Evolutionary conservation across 768 basidiomycete species (phyloP), one percentile per base, ranked within the genome.

Genomic region (Butyriboletus loyo): DNA sequence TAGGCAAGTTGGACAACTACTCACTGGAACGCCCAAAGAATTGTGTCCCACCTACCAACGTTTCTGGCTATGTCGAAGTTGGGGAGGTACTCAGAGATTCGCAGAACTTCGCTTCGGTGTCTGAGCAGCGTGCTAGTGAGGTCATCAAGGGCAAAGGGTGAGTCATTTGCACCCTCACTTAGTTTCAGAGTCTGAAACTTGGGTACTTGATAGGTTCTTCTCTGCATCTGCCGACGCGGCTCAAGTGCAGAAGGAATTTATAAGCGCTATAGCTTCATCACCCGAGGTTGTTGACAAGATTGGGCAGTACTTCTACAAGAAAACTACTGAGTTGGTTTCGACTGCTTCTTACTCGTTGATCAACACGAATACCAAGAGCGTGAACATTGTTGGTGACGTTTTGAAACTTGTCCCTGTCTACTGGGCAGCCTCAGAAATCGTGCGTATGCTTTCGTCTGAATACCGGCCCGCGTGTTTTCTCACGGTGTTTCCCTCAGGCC

Each of bases 301-400:
- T 47, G 80, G 78, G 14, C 62, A 74, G 45, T 89, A 77, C 65
- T 92, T 90, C 77, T 81, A 80, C 60, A 73, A 80, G 31, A 83
- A 79, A 52, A 88, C 88, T 28, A 73, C 73, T 25, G 77, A 80
- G 54, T 71, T 88, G 28, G 78, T 92, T 45, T 61, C 69, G 22
- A 60, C 66, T 22, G 69, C 79, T 53, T 83, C 87, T 4, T 87
- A 73, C 66, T 61, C 75, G 3, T 64, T 84, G n/a, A 77, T 85
- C 14, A 83, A 80, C n/a, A 71, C 76, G 22, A 77, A 79, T 34
- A 72, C 72, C 6, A 72, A 64, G 25, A 77, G 75, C 36, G 77
- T 90, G 17, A 86, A 93, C 61, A 70, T 92, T 43, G 84, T 86
- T 13, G 76, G 77, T 15, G 81, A 87, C 57, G 86, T 92, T 8